Percentiles rank a stretch among this genome's conserved stretches.
Conservation (phyloP, 371 early-diverging fungal genomes). For the Phascolomyces articulosus region DNA sequence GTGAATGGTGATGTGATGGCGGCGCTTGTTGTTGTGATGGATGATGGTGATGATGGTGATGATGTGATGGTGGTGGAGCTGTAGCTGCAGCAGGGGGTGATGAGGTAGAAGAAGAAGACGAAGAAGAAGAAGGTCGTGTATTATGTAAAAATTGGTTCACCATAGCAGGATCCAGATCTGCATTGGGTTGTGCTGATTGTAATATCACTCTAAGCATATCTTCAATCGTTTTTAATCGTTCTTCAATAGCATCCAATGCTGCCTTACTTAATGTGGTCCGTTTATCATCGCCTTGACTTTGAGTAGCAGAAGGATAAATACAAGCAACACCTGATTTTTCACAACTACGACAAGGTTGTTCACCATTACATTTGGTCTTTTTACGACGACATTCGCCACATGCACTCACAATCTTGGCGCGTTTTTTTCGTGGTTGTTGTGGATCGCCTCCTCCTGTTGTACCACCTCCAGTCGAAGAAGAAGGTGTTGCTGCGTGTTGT, state of each 20-base stretch:
- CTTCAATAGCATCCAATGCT: slow-evolving; percentile 43
- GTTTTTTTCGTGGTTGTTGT: slow-evolving; percentile 47
- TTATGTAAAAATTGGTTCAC: slow-evolving; percentile 28
- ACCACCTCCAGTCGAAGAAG: neutral
- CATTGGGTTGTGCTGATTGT: slow-evolving; percentile 14
- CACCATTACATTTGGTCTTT: slow-evolving; percentile 64
- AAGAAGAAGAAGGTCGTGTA: slow-evolving; percentile 15
- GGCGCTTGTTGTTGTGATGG: slow-evolving; percentile 15
- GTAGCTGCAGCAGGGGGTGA: slow-evolving; percentile 12
- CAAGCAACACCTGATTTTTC: slow-evolving; percentile 52
- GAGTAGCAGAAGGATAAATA: slow-evolving; percentile 42
- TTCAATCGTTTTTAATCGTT: slow-evolving; percentile 36
- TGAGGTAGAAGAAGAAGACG: slow-evolving; percentile 19
- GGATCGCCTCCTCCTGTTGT: neutral
- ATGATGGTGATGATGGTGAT: slow-evolving; percentile 13
- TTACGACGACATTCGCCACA: slow-evolving; percentile 57
- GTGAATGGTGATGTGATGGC: slow-evolving; percentile 1
- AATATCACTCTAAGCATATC: slow-evolving; percentile 37
- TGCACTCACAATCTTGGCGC: slow-evolving; percentile 67
- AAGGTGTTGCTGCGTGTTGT: neutral
- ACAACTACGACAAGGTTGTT: slow-evolving; percentile 65
- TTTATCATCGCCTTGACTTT: slow-evolving; percentile 32
- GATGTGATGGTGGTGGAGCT: slow-evolving; percentile 24
- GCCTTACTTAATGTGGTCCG: slow-evolving; percentile 29
- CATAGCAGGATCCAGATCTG: slow-evolving; percentile 20